phyloP scores from a whole-genome alignment of 148 eudicot genomes.

The Heliamphora exappendiculata region DNA sequence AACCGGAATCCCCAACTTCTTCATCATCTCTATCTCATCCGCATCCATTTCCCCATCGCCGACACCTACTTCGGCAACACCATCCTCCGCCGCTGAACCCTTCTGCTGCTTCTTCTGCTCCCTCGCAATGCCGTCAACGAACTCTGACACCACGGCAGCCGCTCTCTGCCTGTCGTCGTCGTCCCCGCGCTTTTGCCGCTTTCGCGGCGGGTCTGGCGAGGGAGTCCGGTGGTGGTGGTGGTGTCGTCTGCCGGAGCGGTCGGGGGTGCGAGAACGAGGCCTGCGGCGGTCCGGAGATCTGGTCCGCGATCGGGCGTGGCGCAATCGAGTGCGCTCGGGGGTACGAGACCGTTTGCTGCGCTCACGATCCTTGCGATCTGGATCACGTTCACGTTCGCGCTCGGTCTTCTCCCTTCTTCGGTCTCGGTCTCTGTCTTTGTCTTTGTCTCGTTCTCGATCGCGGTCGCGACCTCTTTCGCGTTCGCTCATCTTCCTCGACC shows the following conservation, averaged over 20 bases:
- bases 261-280: conserved; percentile 51
- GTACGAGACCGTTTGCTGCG: conserved; percentile 31
- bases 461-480: conserved; percentile 26
- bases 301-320: conserved; percentile 24
- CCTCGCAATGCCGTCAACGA: conserved; percentile 47
- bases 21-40: conserved; percentile 93
- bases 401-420: conserved; percentile 15
- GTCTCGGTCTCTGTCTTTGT: conserved; percentile 18
- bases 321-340: conserved; percentile 32
- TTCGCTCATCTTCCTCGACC: conserved; percentile 27
- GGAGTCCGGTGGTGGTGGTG: conserved; percentile 39
- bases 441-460: conserved; percentile 11
- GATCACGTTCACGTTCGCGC: too few relatives aligned
- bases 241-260: conserved; percentile 31
- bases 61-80: conserved; percentile 14
- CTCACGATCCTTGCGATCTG: conserved; percentile 38
- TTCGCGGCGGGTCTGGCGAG: conserved; percentile 45
- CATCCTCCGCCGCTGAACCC: conserved; percentile 8
- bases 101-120: conserved; percentile 42
- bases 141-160: conserved; percentile 34
- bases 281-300: conserved; percentile 46
- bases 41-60: conserved; percentile 30
- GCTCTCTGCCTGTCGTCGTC: conserved; percentile 30
- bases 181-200: conserved; percentile 43
- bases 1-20: conserved; percentile 74